Percentiles rank a stretch among this genome's conserved stretches.
These are phyloP conservation scores for Rhododendron kiyosumense DNA, from an alignment of 148 eudicot genomes.

Conservation along the genomic window DNA sequence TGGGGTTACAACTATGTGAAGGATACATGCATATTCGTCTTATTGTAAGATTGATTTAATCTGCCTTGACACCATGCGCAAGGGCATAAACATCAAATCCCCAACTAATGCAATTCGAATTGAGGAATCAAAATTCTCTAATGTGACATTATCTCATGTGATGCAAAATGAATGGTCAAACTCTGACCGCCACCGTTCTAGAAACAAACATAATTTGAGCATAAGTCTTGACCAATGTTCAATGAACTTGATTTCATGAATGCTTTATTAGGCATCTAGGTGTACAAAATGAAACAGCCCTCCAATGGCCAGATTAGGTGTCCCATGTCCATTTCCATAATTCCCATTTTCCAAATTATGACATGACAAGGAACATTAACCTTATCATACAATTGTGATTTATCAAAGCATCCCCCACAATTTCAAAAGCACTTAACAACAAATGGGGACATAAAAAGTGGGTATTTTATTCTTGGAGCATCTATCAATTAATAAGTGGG, in stretches of 20 bases:
- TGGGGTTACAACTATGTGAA: background rate
- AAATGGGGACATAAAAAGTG: too few species aligned
- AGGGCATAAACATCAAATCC: background rate
- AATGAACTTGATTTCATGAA: background rate
- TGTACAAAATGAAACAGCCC: background rate
- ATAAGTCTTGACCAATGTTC: background rate
- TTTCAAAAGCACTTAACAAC: background rate
- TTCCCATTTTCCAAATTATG: background rate
- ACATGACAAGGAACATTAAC: background rate
- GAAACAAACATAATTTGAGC: background rate
- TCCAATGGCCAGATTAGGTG: slow-evolving; percentile 3
- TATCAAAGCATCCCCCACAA: slow-evolving; percentile 1
- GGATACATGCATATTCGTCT: background rate
- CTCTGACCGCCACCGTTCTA: background rate
- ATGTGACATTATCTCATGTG: background rate
- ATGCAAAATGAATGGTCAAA: background rate
- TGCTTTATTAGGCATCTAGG: background rate
- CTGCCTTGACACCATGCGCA: background rate
- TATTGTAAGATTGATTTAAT: background rate
- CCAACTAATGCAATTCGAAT: background rate
- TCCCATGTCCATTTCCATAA: background rate
- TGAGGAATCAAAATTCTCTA: background rate
- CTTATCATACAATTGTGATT: background rate
- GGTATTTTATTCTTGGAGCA: slow-evolving; percentile 5
- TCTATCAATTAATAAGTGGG: slow-evolving; percentile 1